These are phyloP conservation scores for Cotoneaster glaucophyllus DNA, from an alignment of 306 rosid species.

Conservation along the genomic window DNA sequence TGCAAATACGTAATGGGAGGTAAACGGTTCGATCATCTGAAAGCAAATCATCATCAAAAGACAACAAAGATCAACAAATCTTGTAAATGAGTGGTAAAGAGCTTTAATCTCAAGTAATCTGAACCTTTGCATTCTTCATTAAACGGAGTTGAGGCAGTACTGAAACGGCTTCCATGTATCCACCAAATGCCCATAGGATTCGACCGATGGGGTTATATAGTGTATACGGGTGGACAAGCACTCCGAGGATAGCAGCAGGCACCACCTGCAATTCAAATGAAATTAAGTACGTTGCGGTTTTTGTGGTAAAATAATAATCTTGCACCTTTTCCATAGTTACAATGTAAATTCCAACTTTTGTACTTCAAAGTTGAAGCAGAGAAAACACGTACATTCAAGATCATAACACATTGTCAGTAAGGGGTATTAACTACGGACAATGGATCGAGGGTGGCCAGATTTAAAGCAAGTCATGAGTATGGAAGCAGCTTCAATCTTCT, in stretches of 20 bases:
- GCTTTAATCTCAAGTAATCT: not conserved
- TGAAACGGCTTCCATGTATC: conserved; percentile 61
- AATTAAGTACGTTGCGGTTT: not conserved
- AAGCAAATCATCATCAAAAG: not conserved
- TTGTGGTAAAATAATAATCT: not conserved
- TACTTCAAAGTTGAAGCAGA: not conserved
- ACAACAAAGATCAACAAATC: not conserved
- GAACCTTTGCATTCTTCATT: conserved; percentile 82
- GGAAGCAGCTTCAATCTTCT: not conserved
- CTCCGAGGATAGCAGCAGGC: conserved; percentile 43
- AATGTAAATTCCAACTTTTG: not conserved
- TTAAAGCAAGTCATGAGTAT: not conserved
- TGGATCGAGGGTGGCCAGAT: not conserved
- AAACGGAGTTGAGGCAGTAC: conserved; percentile 70
- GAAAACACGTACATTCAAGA: not conserved
- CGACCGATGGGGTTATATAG: not conserved
- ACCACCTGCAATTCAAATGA: conserved; percentile 35
- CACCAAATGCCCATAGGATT: conserved; percentile 53
- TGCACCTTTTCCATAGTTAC: not conserved
- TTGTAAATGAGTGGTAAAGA: not conserved
- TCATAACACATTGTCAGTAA: not conserved
- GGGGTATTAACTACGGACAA: not conserved
- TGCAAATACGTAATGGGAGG: conserved; percentile 80
- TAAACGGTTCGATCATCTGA: conserved; percentile 78
- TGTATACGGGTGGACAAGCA: conserved; percentile 36